Evolutionary conservation across 306 rosid genomes (phyloP).

Genomic region (Trifolium subterraneum): DNA sequence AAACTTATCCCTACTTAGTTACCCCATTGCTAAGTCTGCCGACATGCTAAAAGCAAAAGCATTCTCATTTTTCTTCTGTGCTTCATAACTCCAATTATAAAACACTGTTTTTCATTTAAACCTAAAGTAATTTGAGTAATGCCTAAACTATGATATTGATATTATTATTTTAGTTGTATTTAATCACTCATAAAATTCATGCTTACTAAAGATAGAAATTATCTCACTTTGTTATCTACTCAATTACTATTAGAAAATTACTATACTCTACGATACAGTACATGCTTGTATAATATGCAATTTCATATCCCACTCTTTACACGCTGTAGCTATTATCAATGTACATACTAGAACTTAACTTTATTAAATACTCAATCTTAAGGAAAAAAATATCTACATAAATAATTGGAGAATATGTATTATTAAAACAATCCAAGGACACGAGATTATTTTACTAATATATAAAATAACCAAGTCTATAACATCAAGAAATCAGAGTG

Average conservation of each 20-base stretch:
- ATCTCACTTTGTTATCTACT: slow-evolving; percentile 7
- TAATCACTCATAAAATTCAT: slow-evolving; percentile 8
- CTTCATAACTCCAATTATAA: slow-evolving; percentile 13
- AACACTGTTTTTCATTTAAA: slow-evolving; percentile 13
- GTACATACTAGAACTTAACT: slow-evolving; percentile 22
- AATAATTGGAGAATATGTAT: not conserved
- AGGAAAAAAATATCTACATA: slow-evolving; percentile 5
- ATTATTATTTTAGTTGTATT: slow-evolving; percentile 8
- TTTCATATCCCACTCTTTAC: not conserved
- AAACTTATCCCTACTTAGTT: not conserved
- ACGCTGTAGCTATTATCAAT: not conserved
- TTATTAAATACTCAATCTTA: slow-evolving; percentile 20
- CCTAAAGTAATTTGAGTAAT: slow-evolving; percentile 9
- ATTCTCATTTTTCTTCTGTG: slow-evolving; percentile 4
- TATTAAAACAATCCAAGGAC: slow-evolving; percentile 16
- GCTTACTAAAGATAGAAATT: slow-evolving; percentile 14
- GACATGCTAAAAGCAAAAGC: slow-evolving; percentile 7
- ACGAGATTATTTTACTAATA: slow-evolving; percentile 3
- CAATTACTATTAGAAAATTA: not conserved
- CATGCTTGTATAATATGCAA: slow-evolving; percentile 1
- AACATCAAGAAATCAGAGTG: not conserved
- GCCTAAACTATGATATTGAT: slow-evolving; percentile 6
- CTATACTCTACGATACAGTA: not conserved
- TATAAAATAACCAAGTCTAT: not conserved
- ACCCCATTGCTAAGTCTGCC: slow-evolving; percentile 5